phyloP scores from a whole-genome alignment of 768 basidiomycete species.

The Tephrocybe rancida region DNA sequence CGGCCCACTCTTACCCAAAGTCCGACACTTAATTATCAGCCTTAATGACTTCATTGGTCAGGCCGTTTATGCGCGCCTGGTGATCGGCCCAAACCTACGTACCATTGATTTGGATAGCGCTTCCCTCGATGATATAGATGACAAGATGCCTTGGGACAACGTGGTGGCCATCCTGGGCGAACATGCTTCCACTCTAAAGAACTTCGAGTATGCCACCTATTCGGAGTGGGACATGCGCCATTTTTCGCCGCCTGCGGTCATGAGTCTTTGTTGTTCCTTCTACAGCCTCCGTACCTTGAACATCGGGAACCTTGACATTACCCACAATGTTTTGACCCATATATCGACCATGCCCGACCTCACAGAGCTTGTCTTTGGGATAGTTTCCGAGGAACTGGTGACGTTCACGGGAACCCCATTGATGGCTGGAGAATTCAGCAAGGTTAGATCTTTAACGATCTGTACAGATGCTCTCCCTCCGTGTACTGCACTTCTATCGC shows the following conservation, averaged over 20 bases:
- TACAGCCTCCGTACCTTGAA: neutral
- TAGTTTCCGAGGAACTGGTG: neutral
- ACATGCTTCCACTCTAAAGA: neutral
- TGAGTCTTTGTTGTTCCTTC: neutral
- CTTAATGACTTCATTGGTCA: neutral
- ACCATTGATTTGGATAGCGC: neutral
- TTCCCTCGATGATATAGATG: neutral
- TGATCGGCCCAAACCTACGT: neutral
- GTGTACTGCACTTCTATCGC: constrained; percentile 1
- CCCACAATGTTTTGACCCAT: neutral
- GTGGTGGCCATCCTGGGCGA: neutral
- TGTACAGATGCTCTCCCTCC: neutral
- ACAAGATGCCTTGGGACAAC: neutral
- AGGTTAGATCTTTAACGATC: neutral
- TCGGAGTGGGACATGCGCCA: neutral
- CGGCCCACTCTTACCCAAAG: constrained; percentile 6
- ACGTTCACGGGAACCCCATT: neutral
- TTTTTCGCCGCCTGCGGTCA: neutral
- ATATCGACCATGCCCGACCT: constrained; percentile 8
- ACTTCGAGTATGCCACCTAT: neutral
- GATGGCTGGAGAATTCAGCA: neutral
- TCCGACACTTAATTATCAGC: neutral
- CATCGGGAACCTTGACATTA: neutral
- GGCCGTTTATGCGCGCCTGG: constrained; percentile 4
- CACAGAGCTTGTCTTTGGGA: constrained; percentile 1